Evolutionary conservation across 179 eudicot species (phyloP), one percentile per base, ranked within the genome.

Genomic region (Amaranthus tricolor): DNA sequence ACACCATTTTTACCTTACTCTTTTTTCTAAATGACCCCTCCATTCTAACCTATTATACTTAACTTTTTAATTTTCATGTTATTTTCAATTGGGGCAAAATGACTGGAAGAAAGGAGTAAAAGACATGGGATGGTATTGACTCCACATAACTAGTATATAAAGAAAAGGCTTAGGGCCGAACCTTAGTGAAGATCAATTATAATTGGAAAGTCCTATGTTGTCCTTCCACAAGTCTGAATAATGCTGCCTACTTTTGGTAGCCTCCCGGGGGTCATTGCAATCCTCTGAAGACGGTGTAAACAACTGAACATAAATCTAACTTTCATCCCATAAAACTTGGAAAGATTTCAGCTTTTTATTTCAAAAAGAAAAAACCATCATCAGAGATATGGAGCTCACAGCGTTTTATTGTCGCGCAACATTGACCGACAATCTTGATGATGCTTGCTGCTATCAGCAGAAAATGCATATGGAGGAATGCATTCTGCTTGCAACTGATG

Each of bases 261-360:
- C 89, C 77, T 85, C 81, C 81, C 40, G 40, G 0, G 87, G 69
- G 17, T 83, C 83, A 31, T 73, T 71, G 84, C 88, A 31, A 87
- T 65, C 49, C 58, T 77, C 6, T 19, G 74, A 62, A 90, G 81
- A 51, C 59, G 55, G n/a, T 60, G 54, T 16, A 86, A 45, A 20
- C 84, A 85, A 40, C 76, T 78, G 20, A 74, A 65, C 68, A 90
- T 51, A 78, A 89, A 90, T 5, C 82, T 83, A 45, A 89, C 91
- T 16, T 85, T 61, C 88, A 87, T 84, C 40, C 93, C 96, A 77
- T 87, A 31, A 31, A 45, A 79, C 58, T 60, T 89, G 83, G 49
- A 89, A 85, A 20, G 85, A 72, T 70, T 84, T 87, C 68, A 90
- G 72, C 56, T 85, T 85, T 66, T 78, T 83, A 9, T 85, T 86